Conservation (phyloP, 179 eudicot genomes). For the Corrigiola litoralis region DNA sequence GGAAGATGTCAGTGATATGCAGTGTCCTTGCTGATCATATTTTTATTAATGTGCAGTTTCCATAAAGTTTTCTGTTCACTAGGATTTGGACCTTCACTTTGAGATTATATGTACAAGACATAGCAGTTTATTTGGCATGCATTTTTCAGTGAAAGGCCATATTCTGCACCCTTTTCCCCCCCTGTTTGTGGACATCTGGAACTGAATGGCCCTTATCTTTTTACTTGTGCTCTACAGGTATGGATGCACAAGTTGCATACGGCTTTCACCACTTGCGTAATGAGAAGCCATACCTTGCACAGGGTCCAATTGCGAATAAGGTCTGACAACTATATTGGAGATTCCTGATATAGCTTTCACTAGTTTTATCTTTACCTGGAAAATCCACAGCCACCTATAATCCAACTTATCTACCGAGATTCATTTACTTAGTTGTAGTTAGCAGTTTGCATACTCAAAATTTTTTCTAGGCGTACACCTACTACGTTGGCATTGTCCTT, state of each 20-base stretch:
- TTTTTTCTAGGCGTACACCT: no score
- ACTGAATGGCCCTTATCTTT: not conserved
- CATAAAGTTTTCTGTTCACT: no score
- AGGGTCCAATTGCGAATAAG: constrained; percentile 94
- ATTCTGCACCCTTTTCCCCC: not conserved
- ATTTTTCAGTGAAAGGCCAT: not conserved
- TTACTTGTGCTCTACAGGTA: constrained; percentile 44
- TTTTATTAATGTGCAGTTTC: no score
- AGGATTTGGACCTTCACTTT: no score
- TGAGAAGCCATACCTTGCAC: constrained; percentile 93
- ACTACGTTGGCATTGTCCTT: no score
- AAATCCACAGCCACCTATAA: not conserved
- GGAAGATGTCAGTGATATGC: no score
- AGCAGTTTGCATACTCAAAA: no score
- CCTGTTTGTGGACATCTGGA: not conserved
- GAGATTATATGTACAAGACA: no score
- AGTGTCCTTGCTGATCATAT: no score
- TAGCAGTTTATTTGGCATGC: no score
- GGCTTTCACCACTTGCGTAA: constrained; percentile 92
- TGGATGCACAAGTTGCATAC: constrained; percentile 99
- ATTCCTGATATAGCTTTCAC: not conserved
- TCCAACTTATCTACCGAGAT: no score
- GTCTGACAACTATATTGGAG: constrained; percentile 22
- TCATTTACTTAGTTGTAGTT: no score
- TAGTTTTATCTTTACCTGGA: not conserved